A percentile compares a stretch with the other conserved stretches of the same genome.
phyloP scores from a whole-genome alignment of 2,329 filamentous ascomycete species.

The Colletotrichum sojae region DNA sequence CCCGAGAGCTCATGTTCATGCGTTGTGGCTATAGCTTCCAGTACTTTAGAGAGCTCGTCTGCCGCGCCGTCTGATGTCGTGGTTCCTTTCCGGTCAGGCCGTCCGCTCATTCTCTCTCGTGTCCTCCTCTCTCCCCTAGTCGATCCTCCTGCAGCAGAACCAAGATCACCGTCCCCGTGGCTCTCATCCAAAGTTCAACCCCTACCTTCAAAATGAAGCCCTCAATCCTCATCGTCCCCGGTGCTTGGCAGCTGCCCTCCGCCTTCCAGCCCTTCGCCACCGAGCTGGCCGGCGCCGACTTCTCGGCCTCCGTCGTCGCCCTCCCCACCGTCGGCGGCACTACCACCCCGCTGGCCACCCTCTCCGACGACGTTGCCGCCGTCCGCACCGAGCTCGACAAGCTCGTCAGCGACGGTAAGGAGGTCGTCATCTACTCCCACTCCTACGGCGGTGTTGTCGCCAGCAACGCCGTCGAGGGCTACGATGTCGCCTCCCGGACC shows the following conservation, averaged over 20 bases:
- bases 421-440: constrained; percentile 59
- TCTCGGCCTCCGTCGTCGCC: constrained; percentile 46
- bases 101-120: constrained; percentile 14
- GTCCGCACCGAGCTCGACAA: constrained; percentile 47
- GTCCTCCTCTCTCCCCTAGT: constrained; percentile 3
- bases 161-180: constrained; percentile 12
- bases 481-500: constrained; percentile 51
- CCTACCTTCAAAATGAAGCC: constrained; percentile 33
- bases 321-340: constrained; percentile 52
- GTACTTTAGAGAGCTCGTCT: constrained; percentile 35
- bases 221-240: constrained; percentile 55
- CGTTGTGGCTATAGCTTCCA: background rate
- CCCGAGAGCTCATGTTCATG: constrained; percentile 19
- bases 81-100: constrained; percentile 7
- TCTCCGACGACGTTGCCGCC: constrained; percentile 50
- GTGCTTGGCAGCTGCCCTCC: constrained; percentile 55
- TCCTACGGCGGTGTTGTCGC: constrained; percentile 60
- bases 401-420: constrained; percentile 52
- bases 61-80: constrained; percentile 3
- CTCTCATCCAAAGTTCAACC: background rate
- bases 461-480: constrained; percentile 54
- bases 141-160: constrained; percentile 27
- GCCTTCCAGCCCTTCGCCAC: constrained; percentile 45
- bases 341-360: constrained; percentile 43
- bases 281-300: constrained; percentile 39